Percentiles rank a stretch among this genome's conserved stretches.
Conservation (phyloP, 805 yeast species). For the Komagataella pastoris region DNA sequence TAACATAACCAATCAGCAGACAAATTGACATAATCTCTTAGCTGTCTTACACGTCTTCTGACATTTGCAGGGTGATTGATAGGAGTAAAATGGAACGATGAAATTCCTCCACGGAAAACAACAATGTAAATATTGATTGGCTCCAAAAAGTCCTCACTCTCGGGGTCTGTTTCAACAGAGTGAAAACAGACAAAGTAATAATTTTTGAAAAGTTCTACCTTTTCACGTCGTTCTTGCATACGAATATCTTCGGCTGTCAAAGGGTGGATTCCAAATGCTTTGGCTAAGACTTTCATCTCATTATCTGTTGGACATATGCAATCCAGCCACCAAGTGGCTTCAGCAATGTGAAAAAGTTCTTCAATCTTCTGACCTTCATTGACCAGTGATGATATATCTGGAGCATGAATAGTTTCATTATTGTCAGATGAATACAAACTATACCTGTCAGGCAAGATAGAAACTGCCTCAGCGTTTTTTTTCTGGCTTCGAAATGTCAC, state of each 20-base stretch:
- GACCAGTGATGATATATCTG: slow-evolving; percentile 70
- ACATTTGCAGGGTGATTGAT: slow-evolving; percentile 61
- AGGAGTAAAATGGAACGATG: slow-evolving; percentile 61
- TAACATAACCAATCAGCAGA: slow-evolving; percentile 76
- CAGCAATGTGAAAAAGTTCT: slow-evolving; percentile 55
- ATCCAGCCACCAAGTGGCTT: slow-evolving; percentile 93
- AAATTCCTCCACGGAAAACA: slow-evolving; percentile 53
- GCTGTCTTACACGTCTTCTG: slow-evolving; percentile 69
- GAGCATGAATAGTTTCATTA: slow-evolving; percentile 82
- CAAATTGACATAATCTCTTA: slow-evolving; percentile 66
- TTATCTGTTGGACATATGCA: slow-evolving; percentile 89
- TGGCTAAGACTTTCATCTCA: slow-evolving; percentile 85
- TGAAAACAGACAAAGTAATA: slow-evolving; percentile 96
- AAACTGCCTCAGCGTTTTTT: slow-evolving; percentile 24
- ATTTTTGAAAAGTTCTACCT: slow-evolving; percentile 80
- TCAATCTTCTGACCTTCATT: slow-evolving; percentile 51
- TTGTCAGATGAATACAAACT: slow-evolving; percentile 70
- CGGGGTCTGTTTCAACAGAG: slow-evolving; percentile 80
- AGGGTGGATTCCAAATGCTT: slow-evolving; percentile 95
- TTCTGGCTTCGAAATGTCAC: no score
- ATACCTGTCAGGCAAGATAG: slow-evolving; percentile 57
- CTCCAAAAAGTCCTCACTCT: slow-evolving; percentile 71
- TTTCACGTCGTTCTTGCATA: slow-evolving; percentile 94
- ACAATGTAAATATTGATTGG: slow-evolving; percentile 69
- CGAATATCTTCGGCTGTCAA: slow-evolving; percentile 95